Evolutionary conservation across 148 eudicot species (phyloP), one percentile per base, ranked within the genome.

Genomic region (Polygonum maritimum): DNA sequence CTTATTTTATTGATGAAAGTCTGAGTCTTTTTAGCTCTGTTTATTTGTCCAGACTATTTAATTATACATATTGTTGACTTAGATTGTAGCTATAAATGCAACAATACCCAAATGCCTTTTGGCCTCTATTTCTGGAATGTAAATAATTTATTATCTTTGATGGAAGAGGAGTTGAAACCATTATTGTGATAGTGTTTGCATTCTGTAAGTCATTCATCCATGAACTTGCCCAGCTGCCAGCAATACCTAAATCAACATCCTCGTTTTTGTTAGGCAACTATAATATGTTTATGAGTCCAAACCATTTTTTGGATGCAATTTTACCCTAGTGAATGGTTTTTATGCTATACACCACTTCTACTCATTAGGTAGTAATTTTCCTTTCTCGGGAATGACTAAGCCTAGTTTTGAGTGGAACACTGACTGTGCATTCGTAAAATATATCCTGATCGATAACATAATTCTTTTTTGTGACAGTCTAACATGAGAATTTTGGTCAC

Each of bases 401-500:
- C 38, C 15, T 67, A 67, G 21, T 16, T 31, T 31, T 63, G 40
- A 31, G 18, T 16, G 36, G 69, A 4, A 4, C 45, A 67, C 16
- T 15, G 71, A 38, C 44, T 67, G 16, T 67, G 44, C 71, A 67
- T 36, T 67, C 2, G 15, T 38, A 54, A n/a, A 54, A 1, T 7
- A 36, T 36, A 15, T 67, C 36, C 19, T 65, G 11, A n/a, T 0
- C 74, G 71, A 71, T 71, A 74, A 76, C 76, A 22, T 35, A 54
- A 55, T 75, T 51, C 74, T 49, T 71, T 79, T 77, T 41, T 62
- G 13, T 82, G 57, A 40, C 89, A 93, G 98, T 82, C 97, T 60
- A 93, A 93, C 81, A 91, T 93, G 98, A 93, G 98, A 74, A 93
- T 93, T 75, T 82, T 93, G 86, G 83, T 93, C 60, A 91, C 97